Percentiles rank a stretch among this genome's conserved stretches.
Evolutionary conservation across 2,329 filamentous ascomycete genomes (phyloP).

Genomic region (Ophiostoma populinum): DNA sequence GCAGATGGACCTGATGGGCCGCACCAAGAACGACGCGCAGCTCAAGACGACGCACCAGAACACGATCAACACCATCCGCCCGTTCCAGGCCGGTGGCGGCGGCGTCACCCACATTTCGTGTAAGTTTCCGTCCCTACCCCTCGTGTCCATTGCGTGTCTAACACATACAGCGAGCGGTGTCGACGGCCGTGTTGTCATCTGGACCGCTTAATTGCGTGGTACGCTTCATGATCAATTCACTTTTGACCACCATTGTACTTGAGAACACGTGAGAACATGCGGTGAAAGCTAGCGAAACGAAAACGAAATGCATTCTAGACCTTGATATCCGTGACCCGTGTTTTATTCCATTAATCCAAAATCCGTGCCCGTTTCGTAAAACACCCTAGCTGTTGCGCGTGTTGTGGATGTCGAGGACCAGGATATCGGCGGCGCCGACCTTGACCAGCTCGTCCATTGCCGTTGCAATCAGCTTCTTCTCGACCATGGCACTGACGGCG

Average conservation of each 20-base stretch:
- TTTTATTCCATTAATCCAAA: background rate
- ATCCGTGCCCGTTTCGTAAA: background rate
- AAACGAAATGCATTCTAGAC: conserved; percentile 1
- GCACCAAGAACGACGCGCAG: conserved; percentile 79
- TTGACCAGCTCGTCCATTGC: conserved; percentile 73
- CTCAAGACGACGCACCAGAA: conserved; percentile 95
- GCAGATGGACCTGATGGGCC: conserved; percentile 97
- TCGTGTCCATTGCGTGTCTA: conserved; percentile 10
- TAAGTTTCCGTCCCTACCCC: too few relatives aligned
- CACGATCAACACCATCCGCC: conserved; percentile 71
- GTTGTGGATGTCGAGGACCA: conserved; percentile 77
- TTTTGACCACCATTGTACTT: background rate
- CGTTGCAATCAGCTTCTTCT: conserved; percentile 66
- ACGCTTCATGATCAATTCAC: background rate
- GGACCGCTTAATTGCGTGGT: conserved; percentile 34
- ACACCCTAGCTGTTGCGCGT: conserved; percentile 13
- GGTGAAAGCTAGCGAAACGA: too few relatives aligned
- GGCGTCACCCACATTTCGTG: conserved; percentile 69
- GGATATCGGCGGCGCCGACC: conserved; percentile 66
- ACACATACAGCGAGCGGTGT: conserved; percentile 52
- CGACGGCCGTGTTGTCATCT: conserved; percentile 67
- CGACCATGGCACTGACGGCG: conserved; percentile 85
- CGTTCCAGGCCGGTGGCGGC: conserved; percentile 50
- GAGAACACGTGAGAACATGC: too few relatives aligned
- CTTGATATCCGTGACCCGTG: background rate